Base-by-base conservation (phyloP, 1,139 yeast genomes). In the Geotrichum bryndzae region DNA sequence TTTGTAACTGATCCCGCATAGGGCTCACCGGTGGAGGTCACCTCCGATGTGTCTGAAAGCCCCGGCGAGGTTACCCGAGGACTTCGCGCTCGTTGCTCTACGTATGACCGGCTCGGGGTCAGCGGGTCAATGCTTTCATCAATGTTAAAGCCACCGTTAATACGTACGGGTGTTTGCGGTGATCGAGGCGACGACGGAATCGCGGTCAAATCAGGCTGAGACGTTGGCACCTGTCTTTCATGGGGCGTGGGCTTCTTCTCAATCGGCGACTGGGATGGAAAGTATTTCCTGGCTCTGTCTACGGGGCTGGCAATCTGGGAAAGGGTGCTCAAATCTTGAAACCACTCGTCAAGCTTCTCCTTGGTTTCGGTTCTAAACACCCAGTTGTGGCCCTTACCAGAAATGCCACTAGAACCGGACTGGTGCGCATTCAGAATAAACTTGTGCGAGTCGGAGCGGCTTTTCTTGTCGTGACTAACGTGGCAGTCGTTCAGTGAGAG, bases 321-420 rank as follows among this genome's bases (percentile, higher is more conserved):
- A 69, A 90, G 78, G 53, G 79, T 79, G 69, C 78, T 80, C 66
- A 91, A 80, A 71, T 89, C 96, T 66, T 83, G 82, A 73, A 83
- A 90, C 98, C 99, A 94, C 31, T 81, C 83, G 70, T 87, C 84
- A 92, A 91, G 87, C 56, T 82, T 77, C 56, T 85, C 86, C 69
- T 88, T 87, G 54, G 87, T 83, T 70, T 88, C 92, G 31, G 96
- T 86, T 68, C 96, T 82, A 77, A 94, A 92, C 13, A 91, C 96
- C 90, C 95, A 90, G 70, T 90, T 91, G 75, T 91, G 97, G 59
- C 90, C 88, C 62, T 69, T 54, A 25, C 50, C 61, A 18, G 18
- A 18, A 18, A 18, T 18, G 18, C 18, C 60, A 22, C 57, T 46
- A 56, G 58, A 58, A 23, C 56, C 63, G 11, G 18, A 18, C 18